phyloP scores from a whole-genome alignment of 257 asterid genomes.

The Solanum clarkiae region DNA sequence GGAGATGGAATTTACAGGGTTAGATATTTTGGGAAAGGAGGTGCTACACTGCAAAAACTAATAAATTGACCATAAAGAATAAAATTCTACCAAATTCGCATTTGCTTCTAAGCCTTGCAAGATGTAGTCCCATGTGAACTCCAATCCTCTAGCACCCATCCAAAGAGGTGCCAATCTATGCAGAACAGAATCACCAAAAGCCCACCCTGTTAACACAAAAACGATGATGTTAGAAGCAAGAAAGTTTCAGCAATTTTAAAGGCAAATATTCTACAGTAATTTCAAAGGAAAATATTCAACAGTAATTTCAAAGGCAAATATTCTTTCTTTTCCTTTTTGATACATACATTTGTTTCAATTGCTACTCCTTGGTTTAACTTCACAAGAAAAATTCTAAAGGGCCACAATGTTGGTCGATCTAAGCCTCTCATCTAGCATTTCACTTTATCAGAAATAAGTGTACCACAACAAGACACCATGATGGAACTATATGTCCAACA shows the following conservation, averaged over 20 bases:
- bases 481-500: not conserved
- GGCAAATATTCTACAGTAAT: not conserved
- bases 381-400: not conserved
- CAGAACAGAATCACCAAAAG: slow-evolving; percentile 95
- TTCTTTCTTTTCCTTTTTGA: not conserved
- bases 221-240: not conserved
- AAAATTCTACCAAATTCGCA: slow-evolving; percentile 65
- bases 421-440: not conserved
- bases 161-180: slow-evolving; percentile 96
- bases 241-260: not conserved
- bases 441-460: not conserved
- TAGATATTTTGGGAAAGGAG: not conserved
- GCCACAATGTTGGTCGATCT: not conserved
- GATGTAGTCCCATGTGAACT: slow-evolving; percentile 94
- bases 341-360: not conserved
- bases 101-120: slow-evolving; percentile 97
- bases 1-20: not conserved
- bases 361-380: not conserved
- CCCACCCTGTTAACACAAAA: slow-evolving; percentile 68
- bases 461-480: not conserved
- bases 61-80: not conserved
- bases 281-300: not conserved
- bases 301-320: not conserved
- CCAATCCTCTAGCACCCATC: slow-evolving; percentile 98
- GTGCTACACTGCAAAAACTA: not conserved